Conservation (phyloP, 495 filamentous ascomycete genomes). For the Thozetella sp. region DNA sequence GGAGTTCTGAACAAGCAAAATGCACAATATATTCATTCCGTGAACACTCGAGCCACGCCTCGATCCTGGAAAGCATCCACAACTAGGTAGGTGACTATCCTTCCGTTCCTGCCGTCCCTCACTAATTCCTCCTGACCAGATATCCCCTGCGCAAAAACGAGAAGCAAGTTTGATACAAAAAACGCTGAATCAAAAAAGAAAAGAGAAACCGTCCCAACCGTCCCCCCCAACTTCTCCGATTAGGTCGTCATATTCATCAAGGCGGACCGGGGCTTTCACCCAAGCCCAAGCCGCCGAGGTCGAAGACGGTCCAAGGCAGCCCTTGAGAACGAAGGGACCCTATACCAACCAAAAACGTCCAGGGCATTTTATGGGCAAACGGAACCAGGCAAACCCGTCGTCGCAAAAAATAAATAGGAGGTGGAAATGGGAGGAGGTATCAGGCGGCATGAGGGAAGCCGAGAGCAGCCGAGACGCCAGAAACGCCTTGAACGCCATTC, state of each 20-base stretch:
- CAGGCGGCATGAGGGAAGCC: constrained; percentile 2
- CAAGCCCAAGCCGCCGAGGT: background rate
- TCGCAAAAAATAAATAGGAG: background rate
- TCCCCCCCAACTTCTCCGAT: background rate
- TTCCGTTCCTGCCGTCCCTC: background rate
- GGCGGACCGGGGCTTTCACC: background rate
- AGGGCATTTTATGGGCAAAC: background rate
- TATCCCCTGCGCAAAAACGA: background rate
- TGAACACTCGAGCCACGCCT: background rate
- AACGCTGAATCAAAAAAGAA: background rate
- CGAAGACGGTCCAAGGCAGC: background rate
- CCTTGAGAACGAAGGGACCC: no score
- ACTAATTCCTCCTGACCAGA: background rate
- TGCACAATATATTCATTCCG: background rate
- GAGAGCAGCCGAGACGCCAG: constrained; percentile 2
- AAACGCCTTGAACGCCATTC: constrained; percentile 1
- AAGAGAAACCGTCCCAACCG: background rate
- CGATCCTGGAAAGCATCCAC: background rate
- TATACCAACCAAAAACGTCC: background rate
- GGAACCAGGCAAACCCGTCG: background rate
- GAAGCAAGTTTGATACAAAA: background rate
- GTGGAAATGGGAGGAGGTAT: constrained; percentile 3
- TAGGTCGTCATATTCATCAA: background rate
- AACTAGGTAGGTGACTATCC: background rate
- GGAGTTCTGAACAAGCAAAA: background rate